Conservation (phyloP, 2,329 filamentous ascomycete genomes). For the Aspergillus oerlinghausenensis region DNA sequence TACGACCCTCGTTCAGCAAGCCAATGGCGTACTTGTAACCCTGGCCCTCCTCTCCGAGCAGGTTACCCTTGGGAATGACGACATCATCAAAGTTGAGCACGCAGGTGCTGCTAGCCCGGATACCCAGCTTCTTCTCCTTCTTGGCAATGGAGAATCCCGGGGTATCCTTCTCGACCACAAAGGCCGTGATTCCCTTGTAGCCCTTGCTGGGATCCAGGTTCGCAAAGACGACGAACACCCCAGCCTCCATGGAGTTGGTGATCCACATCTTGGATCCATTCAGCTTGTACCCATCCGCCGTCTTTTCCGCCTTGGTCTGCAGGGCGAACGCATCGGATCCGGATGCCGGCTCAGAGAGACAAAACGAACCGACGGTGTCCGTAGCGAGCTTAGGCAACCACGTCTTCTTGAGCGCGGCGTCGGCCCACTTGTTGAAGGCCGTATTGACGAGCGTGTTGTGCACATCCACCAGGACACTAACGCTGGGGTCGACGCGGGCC, state of each 20-base stretch:
- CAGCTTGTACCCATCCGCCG: conserved; percentile 76
- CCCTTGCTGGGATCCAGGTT: conserved; percentile 89
- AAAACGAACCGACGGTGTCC: conserved; percentile 84
- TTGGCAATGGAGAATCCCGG: conserved; percentile 93
- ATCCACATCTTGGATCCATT: conserved; percentile 99
- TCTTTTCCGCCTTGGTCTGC: conserved; percentile 83
- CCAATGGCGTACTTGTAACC: conserved; percentile 98
- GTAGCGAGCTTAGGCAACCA: conserved; percentile 89
- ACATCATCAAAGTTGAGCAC: conserved; percentile 98
- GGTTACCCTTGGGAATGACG: conserved; percentile 77
- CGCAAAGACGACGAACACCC: conserved; percentile 96
- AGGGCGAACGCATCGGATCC: conserved; percentile 96
- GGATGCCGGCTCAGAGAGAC: conserved; percentile 84
- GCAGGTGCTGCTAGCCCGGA: conserved; percentile 91
- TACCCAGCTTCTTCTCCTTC: conserved; percentile 99
- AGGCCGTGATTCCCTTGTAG: conserved; percentile 96
- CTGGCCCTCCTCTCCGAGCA: conserved; percentile 82
- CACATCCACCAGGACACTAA: conserved; percentile 92
- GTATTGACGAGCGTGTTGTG: conserved; percentile 99
- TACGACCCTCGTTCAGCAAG: conserved; percentile 90
- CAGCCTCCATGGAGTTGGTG: conserved; percentile 91
- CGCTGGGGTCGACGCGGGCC: conserved; percentile 86
- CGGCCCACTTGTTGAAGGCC: conserved; percentile 79
- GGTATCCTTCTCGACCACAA: conserved; percentile 85
- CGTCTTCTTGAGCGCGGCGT: conserved; percentile 70